Percentiles rank a stretch among this genome's conserved stretches.
Conservation (phyloP, 2,329 filamentous ascomycete genomes). For the Phoma herbarum region DNA sequence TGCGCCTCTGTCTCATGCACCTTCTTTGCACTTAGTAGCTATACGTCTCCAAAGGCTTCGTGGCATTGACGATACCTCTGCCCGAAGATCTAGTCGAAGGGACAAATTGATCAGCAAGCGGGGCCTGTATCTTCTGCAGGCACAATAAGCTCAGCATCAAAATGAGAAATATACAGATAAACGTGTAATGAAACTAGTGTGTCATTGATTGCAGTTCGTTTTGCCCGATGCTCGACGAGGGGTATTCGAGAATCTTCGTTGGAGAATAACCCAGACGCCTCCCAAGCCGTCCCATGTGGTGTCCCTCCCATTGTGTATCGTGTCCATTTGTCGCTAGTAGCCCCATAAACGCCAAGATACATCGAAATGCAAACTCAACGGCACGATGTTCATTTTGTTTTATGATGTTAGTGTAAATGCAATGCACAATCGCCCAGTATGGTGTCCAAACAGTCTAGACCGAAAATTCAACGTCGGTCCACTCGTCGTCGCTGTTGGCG, state of each 20-base stretch:
- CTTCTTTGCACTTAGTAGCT: too few species aligned
- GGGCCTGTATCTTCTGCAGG: too few species aligned
- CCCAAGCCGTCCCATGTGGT: not conserved
- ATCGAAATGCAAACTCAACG: not conserved
- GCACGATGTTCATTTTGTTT: not conserved
- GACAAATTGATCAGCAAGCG: too few species aligned
- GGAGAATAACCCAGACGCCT: not conserved
- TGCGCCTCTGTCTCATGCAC: not conserved
- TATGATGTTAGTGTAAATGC: not conserved
- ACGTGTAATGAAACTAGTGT: not conserved
- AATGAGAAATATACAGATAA: not conserved
- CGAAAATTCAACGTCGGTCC: not conserved
- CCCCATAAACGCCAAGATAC: not conserved
- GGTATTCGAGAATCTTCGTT: not conserved
- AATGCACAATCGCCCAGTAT: not conserved
- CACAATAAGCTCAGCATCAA: not conserved
- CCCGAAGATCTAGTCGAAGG: too few species aligned
- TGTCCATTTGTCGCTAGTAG: not conserved
- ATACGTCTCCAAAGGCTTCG: too few species aligned
- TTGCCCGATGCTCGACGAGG: not conserved
- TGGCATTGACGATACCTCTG: too few species aligned
- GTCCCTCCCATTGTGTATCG: not conserved
- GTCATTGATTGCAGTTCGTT: not conserved
- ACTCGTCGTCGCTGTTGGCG: slow-evolving; percentile 7
- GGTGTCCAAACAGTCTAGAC: not conserved